Base-by-base conservation (phyloP, 2,329 filamentous ascomycete genomes). In the Fusarium austroafricanum region DNA sequence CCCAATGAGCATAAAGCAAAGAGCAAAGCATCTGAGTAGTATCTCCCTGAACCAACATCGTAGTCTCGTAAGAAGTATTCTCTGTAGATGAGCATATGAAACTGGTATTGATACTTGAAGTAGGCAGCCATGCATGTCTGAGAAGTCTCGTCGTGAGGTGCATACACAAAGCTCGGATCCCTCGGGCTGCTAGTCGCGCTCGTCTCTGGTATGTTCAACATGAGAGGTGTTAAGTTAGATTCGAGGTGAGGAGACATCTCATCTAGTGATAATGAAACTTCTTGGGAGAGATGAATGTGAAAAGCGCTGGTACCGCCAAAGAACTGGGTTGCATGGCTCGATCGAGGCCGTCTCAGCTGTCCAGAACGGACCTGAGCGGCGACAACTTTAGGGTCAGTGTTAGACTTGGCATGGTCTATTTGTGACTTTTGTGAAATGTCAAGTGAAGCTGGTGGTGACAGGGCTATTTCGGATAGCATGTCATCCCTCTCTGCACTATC, bases 1-100 rank as follows among this genome's bases (percentile, higher is more conserved):
- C 81, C 83, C n/a, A 83, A 75, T 5, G 83, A 77, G 68, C 83
- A 85, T 17, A 85, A 82, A 15, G 82, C 76, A 65, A 81, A 85
- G 10, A 85, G 75, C 8, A 85, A 76, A 14, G 83, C 72, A 52
- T 85, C 83, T 0, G 83, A 85, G 64, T 84, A 85, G 66, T 85
- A 84, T 28, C 78, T 79, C 0, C 83, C 83, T 2, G 71, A 76
- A 1, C 81, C 82, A 4, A 78, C 75, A 63, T 83, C 81, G 53
- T 84, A 85, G 65, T 85, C 83, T 29, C 83, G 74, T 11, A 85
- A 71, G 59, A 85, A 85, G 61, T 81, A 84, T 65, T 85, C 83
- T 29, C 83, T 78, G 60, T 85, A 85, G 3, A 85, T 75, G 56
- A 81, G 79, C 82, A 85, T 83, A 66, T 82, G 78, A 62, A 83